Evolutionary conservation across 306 rosid species (phyloP), one percentile per base, ranked within the genome.

Genomic region (Vachellia pachyceras): DNA sequence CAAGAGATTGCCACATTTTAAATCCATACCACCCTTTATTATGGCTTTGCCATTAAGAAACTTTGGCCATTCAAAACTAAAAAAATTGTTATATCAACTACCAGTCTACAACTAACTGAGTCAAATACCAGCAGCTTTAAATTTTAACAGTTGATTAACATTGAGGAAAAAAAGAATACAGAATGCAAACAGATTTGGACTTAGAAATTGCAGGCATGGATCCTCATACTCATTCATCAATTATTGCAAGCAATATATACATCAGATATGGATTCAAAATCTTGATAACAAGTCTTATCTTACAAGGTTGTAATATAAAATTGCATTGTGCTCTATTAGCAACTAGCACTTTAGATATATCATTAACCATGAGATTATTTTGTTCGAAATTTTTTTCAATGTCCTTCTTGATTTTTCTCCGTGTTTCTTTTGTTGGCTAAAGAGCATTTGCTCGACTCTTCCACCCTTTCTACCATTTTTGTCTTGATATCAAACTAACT

Each of bases 71-170:
- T 76, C 44, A 72, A 72, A 72, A 39, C 57, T 40, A 44, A 58
- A 23, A 39, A 15, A 42, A 72, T 42, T 45, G 42, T 5, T 29
- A 25, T 72, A 41, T 10, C 72, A 82, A 78, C 86, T 75, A 86
- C 82, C 85, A 76, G 68, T 85, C 89, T 55, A 77, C 87, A 85
- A 77, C 84, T 57, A 83, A 84, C 82, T 57, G 40, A 36, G 67
- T 70, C 46, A 39, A 40, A 68, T 11, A 5, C 13, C 15, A 9
- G 15, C 42, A 8, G 67, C 64, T 14, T 4, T 37, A 25, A 10
- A 25, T 25, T 23, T 22, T 25, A 14, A 66, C 29, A 52, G 22
- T 55, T 36, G 58, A 45, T 37, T 25, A 25, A 40, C 71, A 58
- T 58, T 55, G 20, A 22, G 66, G 55, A 22, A 1, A 5, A 61